Percentiles rank a stretch among this genome's conserved stretches.
These are phyloP conservation scores for Saturnispora saitoi DNA, from an alignment of 805 yeast species.

Conservation along the genomic window DNA sequence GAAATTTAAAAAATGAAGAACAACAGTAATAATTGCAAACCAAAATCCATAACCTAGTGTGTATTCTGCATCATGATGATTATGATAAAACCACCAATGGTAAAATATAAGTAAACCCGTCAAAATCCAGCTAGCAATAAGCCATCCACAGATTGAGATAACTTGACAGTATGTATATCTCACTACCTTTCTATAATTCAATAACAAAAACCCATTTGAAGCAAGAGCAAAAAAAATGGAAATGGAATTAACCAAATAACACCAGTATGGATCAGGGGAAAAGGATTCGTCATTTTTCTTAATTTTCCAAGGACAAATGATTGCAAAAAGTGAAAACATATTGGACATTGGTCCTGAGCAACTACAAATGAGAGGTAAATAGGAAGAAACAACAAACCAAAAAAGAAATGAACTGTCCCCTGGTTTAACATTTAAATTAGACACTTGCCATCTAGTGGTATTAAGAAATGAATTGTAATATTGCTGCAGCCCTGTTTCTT, in stretches of 20 bases:
- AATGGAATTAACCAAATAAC: constrained; percentile 50
- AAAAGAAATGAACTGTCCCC: constrained; percentile 25
- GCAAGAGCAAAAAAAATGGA: constrained; percentile 56
- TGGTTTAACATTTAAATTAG: constrained; percentile 25
- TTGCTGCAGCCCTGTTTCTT: constrained; percentile 14
- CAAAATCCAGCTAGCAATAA: constrained; percentile 47
- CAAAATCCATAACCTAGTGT: constrained; percentile 60
- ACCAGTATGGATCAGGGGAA: constrained; percentile 23
- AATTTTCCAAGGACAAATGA: constrained; percentile 55
- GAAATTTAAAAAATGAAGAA: constrained; percentile 52
- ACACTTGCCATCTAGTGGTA: constrained; percentile 24
- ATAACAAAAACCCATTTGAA: constrained; percentile 60
- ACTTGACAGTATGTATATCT: constrained; percentile 54
- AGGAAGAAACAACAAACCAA: constrained; percentile 63
- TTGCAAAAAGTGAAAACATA: constrained; percentile 61
- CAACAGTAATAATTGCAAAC: constrained; percentile 63
- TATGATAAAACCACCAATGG: constrained; percentile 17
- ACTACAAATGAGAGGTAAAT: constrained; percentile 68
- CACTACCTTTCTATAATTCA: constrained; percentile 57
- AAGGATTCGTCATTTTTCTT: constrained; percentile 7
- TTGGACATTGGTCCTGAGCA: constrained; percentile 76
- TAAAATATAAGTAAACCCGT: constrained; percentile 37
- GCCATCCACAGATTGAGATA: constrained; percentile 57
- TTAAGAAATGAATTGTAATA: constrained; percentile 24
- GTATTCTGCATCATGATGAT: constrained; percentile 15